These are phyloP conservation scores for Ministeria vibrans DNA, from an alignment of 78 protist genomes.

Conservation along the genomic window DNA sequence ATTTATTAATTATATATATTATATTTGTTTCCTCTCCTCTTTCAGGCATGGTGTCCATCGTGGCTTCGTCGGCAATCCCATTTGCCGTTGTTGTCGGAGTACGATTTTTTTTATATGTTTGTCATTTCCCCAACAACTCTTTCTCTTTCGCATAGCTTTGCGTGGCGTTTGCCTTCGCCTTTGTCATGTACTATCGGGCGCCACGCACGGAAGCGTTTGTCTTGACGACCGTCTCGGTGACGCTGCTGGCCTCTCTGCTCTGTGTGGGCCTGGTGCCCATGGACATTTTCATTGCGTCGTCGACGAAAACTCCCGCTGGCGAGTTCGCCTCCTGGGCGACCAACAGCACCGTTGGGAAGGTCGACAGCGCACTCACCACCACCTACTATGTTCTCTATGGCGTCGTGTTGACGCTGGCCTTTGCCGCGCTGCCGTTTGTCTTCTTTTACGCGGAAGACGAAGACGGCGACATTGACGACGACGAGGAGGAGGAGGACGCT, in stretches of 20 bases:
- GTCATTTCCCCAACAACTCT: too few relatives aligned
- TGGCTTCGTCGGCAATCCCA: too few relatives aligned
- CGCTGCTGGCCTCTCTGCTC: background rate
- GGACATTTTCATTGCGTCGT: background rate
- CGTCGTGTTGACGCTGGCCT: background rate
- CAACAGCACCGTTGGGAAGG: background rate
- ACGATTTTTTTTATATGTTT: too few relatives aligned
- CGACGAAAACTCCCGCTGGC: background rate
- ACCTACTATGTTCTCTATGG: background rate
- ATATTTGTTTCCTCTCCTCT: too few relatives aligned
- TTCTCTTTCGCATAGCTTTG: too few relatives aligned
- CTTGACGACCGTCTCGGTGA: too few relatives aligned
- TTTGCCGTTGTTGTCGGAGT: too few relatives aligned
- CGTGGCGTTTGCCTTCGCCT: too few relatives aligned
- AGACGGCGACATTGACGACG: background rate
- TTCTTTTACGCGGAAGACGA: background rate
- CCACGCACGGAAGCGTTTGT: too few relatives aligned
- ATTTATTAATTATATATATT: too few relatives aligned
- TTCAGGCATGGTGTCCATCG: too few relatives aligned
- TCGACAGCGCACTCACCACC: background rate
- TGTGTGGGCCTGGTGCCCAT: background rate
- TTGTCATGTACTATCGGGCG: too few relatives aligned
- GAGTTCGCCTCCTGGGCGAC: background rate
- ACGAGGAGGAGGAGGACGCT: background rate
- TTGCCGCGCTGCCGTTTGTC: background rate